Evolutionary conservation across 177 flowering plant species (phyloP).

Genomic region (Vitis hybrid): DNA sequence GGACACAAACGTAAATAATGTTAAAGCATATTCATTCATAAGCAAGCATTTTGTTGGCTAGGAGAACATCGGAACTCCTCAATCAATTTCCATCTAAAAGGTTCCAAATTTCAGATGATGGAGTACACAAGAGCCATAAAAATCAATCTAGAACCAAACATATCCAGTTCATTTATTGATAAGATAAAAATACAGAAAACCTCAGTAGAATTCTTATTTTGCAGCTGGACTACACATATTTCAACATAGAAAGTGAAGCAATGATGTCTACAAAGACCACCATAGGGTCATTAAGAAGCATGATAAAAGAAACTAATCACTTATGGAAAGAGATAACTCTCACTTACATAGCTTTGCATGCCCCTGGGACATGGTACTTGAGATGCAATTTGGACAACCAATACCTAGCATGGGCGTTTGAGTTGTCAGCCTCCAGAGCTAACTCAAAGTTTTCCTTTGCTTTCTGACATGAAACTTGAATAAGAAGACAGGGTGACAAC

Average conservation of each 20-base stretch:
- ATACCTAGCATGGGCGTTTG: slow-evolving; percentile 82
- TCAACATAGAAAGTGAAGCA: not conserved
- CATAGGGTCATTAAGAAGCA: not conserved
- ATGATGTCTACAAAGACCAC: not conserved
- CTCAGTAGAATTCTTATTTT: not conserved
- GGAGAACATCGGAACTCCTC: not conserved
- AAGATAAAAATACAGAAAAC: too few species aligned
- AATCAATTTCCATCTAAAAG: not conserved
- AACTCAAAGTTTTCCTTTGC: slow-evolving; percentile 94
- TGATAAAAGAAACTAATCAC: not conserved
- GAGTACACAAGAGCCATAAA: not conserved
- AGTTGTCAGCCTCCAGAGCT: slow-evolving; percentile 88
- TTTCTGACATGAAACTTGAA: slow-evolving; percentile 34
- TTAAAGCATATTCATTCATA: not conserved
- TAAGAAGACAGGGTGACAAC: slow-evolving; percentile 3
- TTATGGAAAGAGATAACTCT: not conserved
- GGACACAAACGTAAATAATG: not conserved
- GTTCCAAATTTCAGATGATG: not conserved
- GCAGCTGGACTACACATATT: not conserved
- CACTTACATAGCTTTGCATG: slow-evolving; percentile 77
- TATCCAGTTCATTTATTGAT: not conserved
- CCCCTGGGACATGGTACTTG: slow-evolving; percentile 87
- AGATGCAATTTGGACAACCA: slow-evolving; percentile 85
- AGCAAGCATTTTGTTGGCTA: not conserved
- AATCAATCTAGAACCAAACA: not conserved